These are phyloP conservation scores for Arthrobotrys pseudoclavata DNA, from an alignment of 2,329 filamentous ascomycete species.

Conservation along the genomic window DNA sequence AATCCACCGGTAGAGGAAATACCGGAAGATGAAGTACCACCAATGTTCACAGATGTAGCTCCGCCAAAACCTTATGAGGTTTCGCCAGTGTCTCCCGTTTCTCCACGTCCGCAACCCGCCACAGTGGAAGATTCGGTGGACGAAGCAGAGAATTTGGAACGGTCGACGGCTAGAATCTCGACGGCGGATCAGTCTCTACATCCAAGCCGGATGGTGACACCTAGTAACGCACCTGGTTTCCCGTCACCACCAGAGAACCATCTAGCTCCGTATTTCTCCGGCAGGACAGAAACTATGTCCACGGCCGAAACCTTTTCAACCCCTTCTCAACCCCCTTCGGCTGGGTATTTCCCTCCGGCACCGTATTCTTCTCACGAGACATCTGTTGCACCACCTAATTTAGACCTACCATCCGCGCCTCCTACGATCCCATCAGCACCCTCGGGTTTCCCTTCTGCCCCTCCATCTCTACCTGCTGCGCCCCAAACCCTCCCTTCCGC, in stretches of 20 bases:
- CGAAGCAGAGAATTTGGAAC: conserved; percentile 65
- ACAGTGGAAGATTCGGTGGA: conserved; percentile 72
- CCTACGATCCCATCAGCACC: conserved; percentile 61
- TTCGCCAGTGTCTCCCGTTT: conserved; percentile 52
- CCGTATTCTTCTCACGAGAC: conserved; percentile 62
- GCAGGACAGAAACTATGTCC: conserved; percentile 55
- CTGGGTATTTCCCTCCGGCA: conserved; percentile 59
- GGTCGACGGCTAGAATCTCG: conserved; percentile 68
- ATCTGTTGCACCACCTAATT: conserved; percentile 62
- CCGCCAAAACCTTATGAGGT: conserved; percentile 64
- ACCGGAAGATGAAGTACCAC: conserved; percentile 68
- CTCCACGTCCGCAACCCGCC: conserved; percentile 64
- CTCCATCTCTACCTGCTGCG: neutral
- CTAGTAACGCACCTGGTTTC: conserved; percentile 63
- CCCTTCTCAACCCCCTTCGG: conserved; percentile 62
- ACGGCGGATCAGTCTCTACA: conserved; percentile 70
- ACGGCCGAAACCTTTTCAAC: conserved; percentile 67
- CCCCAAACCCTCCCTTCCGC: conserved; percentile 29
- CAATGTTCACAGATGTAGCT: conserved; percentile 71
- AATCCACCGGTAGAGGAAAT: conserved; percentile 73
- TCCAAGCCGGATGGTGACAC: conserved; percentile 64
- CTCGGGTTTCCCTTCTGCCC: neutral
- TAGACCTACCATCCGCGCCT: conserved; percentile 61
- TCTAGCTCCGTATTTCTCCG: conserved; percentile 38
- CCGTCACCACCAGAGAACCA: conserved; percentile 63